Conservation (phyloP, 192 early-diverging fungal genomes). For the Pilobolus umbonatus region DNA sequence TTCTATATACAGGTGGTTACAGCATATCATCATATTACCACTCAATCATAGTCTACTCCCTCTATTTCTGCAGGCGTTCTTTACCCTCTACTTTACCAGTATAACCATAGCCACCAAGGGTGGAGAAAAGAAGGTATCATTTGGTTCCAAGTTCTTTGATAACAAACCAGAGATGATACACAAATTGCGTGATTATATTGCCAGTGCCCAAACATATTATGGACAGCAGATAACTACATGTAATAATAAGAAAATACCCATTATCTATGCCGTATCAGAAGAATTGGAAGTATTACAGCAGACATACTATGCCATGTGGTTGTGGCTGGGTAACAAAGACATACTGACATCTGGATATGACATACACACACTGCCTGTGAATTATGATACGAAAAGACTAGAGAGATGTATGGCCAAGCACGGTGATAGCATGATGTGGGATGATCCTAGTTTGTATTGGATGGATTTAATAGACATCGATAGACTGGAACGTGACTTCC, state of each 20-base stretch:
- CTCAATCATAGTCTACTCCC: slow-evolving; percentile 36
- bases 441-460: slow-evolving; percentile 32
- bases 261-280: neutral
- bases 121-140: slow-evolving; percentile 17
- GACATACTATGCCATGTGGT: slow-evolving; percentile 42
- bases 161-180: slow-evolving; percentile 31
- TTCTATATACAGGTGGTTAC: slow-evolving; percentile 45
- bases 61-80: slow-evolving; percentile 47
- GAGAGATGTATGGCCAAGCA: slow-evolving; percentile 18
- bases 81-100: slow-evolving; percentile 42
- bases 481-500: slow-evolving; percentile 1
- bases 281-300: slow-evolving; percentile 32
- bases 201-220: slow-evolving; percentile 34
- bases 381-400: slow-evolving; percentile 28
- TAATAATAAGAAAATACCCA: too few species aligned
- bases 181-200: slow-evolving; percentile 36
- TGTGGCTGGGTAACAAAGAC: slow-evolving; percentile 41
- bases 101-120: neutral
- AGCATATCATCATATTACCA: slow-evolving; percentile 42
- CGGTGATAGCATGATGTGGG: slow-evolving; percentile 19
- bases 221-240: slow-evolving; percentile 21
- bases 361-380: slow-evolving; percentile 26
- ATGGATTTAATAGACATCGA: slow-evolving; percentile 28
- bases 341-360: slow-evolving; percentile 24
- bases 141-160: slow-evolving; percentile 37